Evolutionary conservation across 2,329 filamentous ascomycete genomes (phyloP).

Genomic region (Neospermospora avenae): DNA sequence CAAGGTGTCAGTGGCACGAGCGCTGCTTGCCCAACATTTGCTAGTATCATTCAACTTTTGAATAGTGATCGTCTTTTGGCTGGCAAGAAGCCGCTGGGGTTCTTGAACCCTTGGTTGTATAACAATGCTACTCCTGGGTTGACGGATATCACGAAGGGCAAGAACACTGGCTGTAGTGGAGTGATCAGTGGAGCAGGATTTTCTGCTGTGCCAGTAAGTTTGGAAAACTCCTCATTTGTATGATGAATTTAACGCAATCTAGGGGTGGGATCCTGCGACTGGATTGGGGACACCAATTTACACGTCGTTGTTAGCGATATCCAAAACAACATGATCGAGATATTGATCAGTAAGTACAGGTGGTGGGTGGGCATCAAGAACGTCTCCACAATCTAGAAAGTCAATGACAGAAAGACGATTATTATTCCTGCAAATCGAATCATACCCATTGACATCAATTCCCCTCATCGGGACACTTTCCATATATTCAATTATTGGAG

Average conservation of each 20-base stretch:
- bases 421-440: too few relatives aligned
- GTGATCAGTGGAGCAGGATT: conserved; percentile 26
- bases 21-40: conserved; percentile 54
- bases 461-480: too few relatives aligned
- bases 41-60: conserved; percentile 56
- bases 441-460: too few relatives aligned
- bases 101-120: conserved; percentile 46
- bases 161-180: conserved; percentile 38
- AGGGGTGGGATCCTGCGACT: conserved; percentile 46
- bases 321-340: neutral
- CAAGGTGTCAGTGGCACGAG: conserved; percentile 47
- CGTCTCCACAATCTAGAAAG: too few relatives aligned
- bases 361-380: too few relatives aligned
- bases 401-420: too few relatives aligned
- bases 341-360: too few relatives aligned
- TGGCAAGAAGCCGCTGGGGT: conserved; percentile 44
- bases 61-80: conserved; percentile 57
- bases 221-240: neutral
- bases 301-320: conserved; percentile 17
- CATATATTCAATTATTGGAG: too few relatives aligned
- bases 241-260: neutral
- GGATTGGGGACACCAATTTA: conserved; percentile 44
- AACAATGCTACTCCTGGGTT: conserved; percentile 37
- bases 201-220: conserved; percentile 20
- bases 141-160: conserved; percentile 41